These are phyloP conservation scores for Trichaptum fuscoviolaceum DNA, from an alignment of 768 basidiomycete species.

Conservation along the genomic window DNA sequence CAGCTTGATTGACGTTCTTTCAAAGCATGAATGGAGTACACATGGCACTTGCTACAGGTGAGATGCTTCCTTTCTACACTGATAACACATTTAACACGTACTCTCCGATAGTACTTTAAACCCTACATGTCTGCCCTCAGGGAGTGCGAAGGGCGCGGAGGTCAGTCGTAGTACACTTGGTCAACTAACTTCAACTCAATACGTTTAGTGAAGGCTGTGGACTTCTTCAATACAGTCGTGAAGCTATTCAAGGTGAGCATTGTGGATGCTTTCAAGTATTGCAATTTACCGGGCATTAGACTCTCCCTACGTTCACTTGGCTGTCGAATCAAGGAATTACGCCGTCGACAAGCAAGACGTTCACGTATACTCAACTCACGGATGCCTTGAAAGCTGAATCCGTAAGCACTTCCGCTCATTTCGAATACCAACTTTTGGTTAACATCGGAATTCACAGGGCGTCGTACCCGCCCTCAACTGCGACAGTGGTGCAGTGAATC, in stretches of 20 bases:
- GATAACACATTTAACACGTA: neutral
- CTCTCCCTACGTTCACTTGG: slow-evolving; percentile 71
- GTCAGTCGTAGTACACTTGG: slow-evolving; percentile 24
- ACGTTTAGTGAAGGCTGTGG: slow-evolving; percentile 45
- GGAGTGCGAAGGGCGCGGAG: slow-evolving; percentile 57
- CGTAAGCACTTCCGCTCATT: slow-evolving; percentile 32
- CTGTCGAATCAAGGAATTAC: slow-evolving; percentile 68
- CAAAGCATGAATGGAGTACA: slow-evolving; percentile 62
- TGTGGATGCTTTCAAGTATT: slow-evolving; percentile 7
- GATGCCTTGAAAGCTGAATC: slow-evolving; percentile 50
- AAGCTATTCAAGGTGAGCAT: slow-evolving; percentile 44
- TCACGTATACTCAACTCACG: slow-evolving; percentile 48
- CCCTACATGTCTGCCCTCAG: slow-evolving; percentile 51
- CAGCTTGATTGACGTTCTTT: slow-evolving; percentile 10
- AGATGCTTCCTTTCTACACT: neutral
- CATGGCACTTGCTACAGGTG: slow-evolving; percentile 54
- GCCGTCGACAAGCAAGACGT: slow-evolving; percentile 54
- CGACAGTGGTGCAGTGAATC: slow-evolving; percentile 28
- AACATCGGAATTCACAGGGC: slow-evolving; percentile 26
- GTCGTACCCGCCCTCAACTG: slow-evolving; percentile 48
- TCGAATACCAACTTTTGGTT: neutral
- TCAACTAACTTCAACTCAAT: neutral
- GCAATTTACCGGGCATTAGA: slow-evolving; percentile 24
- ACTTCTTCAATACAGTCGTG: slow-evolving; percentile 57
- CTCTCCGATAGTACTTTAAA: slow-evolving; percentile 45